phyloP scores from a whole-genome alignment of 805 yeast genomes.

The Candida sphagnicola region DNA sequence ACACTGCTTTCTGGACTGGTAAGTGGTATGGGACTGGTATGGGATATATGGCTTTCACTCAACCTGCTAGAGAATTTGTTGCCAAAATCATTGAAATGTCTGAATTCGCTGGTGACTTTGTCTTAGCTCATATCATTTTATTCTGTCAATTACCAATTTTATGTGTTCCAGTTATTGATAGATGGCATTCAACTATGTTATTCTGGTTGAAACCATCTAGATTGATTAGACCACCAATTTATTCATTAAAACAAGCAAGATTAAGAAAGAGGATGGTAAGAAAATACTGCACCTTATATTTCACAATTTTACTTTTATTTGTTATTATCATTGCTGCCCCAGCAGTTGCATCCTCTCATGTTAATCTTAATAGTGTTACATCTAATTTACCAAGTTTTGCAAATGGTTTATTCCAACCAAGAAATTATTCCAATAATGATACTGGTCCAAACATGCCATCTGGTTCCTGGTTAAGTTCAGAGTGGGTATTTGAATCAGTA shows the following conservation, averaged over 20 bases:
- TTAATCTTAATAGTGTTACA: slow-evolving; percentile 33
- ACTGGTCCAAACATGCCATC: slow-evolving; percentile 43
- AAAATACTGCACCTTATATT: slow-evolving; percentile 83
- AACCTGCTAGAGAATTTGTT: slow-evolving; percentile 91
- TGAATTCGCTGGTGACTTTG: slow-evolving; percentile 94
- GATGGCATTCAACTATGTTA: slow-evolving; percentile 97
- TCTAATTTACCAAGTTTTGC: slow-evolving; percentile 46
- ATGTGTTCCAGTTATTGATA: slow-evolving; percentile 82
- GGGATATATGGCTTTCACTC: slow-evolving; percentile 92
- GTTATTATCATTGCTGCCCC: slow-evolving; percentile 84
- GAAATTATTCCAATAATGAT: slow-evolving; percentile 75
- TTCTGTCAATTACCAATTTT: slow-evolving; percentile 87
- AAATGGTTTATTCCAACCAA: slow-evolving; percentile 84
- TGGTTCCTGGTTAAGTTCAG: slow-evolving; percentile 41
- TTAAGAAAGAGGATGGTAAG: slow-evolving; percentile 96
- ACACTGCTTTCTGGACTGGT: slow-evolving; percentile 99
- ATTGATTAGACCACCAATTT: slow-evolving; percentile 97
- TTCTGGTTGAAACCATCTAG: slow-evolving; percentile 98
- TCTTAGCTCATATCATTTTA: slow-evolving; percentile 84
- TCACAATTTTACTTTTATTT: slow-evolving; percentile 63
- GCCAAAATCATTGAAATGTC: slow-evolving; percentile 94
- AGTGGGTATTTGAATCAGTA: slow-evolving; percentile 30
- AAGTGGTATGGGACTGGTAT: slow-evolving; percentile 95
- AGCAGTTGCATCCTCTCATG: slow-evolving; percentile 69
- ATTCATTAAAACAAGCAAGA: slow-evolving; percentile 92